Evolutionary conservation across 805 yeast species (phyloP).

Genomic region (Pichia thaimueangensis): DNA sequence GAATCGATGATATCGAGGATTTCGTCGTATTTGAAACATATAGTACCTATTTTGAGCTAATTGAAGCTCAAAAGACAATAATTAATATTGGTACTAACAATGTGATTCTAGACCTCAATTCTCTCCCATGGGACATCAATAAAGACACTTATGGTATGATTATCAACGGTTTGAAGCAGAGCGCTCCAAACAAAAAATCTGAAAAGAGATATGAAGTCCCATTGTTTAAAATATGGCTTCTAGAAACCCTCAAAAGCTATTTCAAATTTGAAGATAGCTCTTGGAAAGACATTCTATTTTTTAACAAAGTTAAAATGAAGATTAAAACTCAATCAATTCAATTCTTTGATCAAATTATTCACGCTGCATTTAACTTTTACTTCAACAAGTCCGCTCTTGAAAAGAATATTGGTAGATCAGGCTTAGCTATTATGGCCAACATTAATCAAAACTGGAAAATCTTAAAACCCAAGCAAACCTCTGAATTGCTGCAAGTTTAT

Average conservation of each 20-base stretch:
- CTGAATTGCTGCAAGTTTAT: not conserved
- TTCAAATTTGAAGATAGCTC: not conserved
- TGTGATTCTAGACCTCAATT: not conserved
- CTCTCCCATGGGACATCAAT: not conserved
- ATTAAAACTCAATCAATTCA: not conserved
- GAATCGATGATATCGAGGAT: no score
- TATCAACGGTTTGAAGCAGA: not conserved
- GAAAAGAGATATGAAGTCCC: not conserved
- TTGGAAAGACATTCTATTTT: not conserved
- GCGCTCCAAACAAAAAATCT: not conserved
- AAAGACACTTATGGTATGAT: not conserved
- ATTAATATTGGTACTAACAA: not conserved
- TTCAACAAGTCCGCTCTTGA: not conserved
- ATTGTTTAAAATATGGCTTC: not conserved
- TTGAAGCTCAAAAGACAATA: not conserved
- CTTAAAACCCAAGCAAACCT: not conserved
- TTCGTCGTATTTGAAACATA: not conserved
- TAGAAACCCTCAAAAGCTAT: not conserved
- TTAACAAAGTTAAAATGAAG: not conserved
- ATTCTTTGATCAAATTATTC: not conserved
- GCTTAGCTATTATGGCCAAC: not conserved
- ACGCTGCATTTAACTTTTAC: not conserved
- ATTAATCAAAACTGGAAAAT: not conserved
- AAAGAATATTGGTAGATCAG: not conserved
- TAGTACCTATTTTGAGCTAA: not conserved